A percentile compares a stretch with the other conserved stretches of the same genome.
phyloP scores from a whole-genome alignment of 352 stramenopile species.

The Globisporangium okanoganense region DNA sequence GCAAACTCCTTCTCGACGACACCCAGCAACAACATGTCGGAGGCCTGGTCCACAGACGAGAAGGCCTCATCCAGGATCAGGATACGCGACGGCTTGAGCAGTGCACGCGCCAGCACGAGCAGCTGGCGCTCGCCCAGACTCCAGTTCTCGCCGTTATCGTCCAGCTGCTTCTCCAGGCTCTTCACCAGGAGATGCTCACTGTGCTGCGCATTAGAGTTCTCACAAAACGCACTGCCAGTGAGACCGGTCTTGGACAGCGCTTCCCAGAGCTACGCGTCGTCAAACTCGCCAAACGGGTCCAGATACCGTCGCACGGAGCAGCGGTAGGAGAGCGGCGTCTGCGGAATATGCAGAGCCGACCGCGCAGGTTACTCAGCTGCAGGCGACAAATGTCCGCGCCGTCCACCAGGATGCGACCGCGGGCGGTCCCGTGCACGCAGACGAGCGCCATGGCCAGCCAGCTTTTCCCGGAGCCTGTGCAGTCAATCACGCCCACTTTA shows the following conservation, averaged over 20 bases:
- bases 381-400: slow-evolving; percentile 66
- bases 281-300: slow-evolving; percentile 86
- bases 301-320: slow-evolving; percentile 91
- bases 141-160: slow-evolving; percentile 75
- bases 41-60: slow-evolving; percentile 75
- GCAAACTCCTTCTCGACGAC: slow-evolving; percentile 50
- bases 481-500: slow-evolving; percentile 49
- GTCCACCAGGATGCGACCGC: slow-evolving; percentile 85
- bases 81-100: slow-evolving; percentile 82
- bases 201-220: neutral
- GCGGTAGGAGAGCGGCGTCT: slow-evolving; percentile 90
- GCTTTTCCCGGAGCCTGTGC: slow-evolving; percentile 58
- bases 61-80: slow-evolving; percentile 90
- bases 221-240: neutral
- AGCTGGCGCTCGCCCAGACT: slow-evolving; percentile 89
- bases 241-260: slow-evolving; percentile 40
- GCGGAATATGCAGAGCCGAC: slow-evolving; percentile 70
- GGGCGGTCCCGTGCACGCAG: slow-evolving; percentile 30
- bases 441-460: slow-evolving; percentile 55
- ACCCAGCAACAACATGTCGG: slow-evolving; percentile 75
- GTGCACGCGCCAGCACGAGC: slow-evolving; percentile 82
- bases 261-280: slow-evolving; percentile 49
- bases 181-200: neutral
- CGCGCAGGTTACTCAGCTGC: slow-evolving; percentile 28
- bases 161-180: slow-evolving; percentile 37